phyloP scores from a whole-genome alignment of 2,329 filamentous ascomycete species.

The Verticillium dahliae region DNA sequence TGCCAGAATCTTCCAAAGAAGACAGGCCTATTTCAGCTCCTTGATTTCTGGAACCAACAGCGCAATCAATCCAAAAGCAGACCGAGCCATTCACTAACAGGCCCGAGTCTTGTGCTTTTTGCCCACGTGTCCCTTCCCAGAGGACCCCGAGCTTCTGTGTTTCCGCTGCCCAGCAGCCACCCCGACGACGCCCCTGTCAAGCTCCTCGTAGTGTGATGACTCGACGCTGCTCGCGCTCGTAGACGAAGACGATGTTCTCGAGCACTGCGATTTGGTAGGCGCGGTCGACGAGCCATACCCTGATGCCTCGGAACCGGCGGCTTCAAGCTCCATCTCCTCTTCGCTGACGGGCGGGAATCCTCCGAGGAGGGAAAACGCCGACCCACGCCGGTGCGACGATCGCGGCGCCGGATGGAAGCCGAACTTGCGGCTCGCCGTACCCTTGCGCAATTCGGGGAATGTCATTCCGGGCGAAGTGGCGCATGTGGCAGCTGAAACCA shows the following conservation, averaged over 20 bases:
- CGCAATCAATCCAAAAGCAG: too few species aligned
- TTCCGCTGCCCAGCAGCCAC: background rate
- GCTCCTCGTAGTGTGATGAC: background rate
- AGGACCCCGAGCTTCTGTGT: background rate
- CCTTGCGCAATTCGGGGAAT: conserved; percentile 29
- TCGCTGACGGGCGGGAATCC: conserved; percentile 1
- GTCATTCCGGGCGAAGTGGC: conserved; percentile 20
- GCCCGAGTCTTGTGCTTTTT: background rate
- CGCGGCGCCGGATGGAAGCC: conserved; percentile 21
- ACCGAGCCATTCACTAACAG: background rate
- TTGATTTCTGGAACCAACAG: too few species aligned
- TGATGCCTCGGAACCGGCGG: background rate
- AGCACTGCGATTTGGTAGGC: background rate
- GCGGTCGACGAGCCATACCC: background rate
- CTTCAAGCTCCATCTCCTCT: background rate
- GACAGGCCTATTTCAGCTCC: background rate
- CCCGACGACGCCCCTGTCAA: background rate
- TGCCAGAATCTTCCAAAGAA: background rate
- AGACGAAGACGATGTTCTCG: background rate
- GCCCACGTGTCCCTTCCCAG: background rate
- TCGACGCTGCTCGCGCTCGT: background rate
- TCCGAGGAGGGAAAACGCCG: conserved; percentile 10
- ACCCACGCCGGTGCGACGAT: conserved; percentile 20
- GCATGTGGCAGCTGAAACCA: conserved; percentile 4
- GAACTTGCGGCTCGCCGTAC: conserved; percentile 27